phyloP scores from a whole-genome alignment of 805 yeast species.

The Phaffomyces antillensis region DNA sequence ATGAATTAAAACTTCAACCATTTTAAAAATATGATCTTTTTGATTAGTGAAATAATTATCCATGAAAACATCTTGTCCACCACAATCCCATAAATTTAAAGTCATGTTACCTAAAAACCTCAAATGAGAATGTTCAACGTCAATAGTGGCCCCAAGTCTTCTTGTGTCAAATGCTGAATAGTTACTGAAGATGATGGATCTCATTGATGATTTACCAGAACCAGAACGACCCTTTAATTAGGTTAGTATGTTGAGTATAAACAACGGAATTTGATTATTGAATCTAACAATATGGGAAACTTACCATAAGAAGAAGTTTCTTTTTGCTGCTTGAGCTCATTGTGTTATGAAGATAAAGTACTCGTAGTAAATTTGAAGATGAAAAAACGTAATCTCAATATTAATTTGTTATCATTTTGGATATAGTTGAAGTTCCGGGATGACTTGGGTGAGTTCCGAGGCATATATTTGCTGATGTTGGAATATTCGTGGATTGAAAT shows the following conservation, averaged over 20 bases:
- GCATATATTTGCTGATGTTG: too few relatives aligned
- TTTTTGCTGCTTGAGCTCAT: slow-evolving; percentile 39
- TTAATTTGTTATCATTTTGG: neutral
- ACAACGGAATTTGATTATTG: too few relatives aligned
- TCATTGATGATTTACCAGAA: slow-evolving; percentile 95
- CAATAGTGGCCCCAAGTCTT: slow-evolving; percentile 93
- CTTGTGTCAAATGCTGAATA: slow-evolving; percentile 96
- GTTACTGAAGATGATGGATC: slow-evolving; percentile 91
- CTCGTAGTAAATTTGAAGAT: neutral
- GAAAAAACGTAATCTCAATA: neutral
- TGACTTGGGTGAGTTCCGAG: too few relatives aligned
- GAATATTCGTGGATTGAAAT: too few relatives aligned
- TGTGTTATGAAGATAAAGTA: neutral
- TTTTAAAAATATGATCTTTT: slow-evolving; percentile 85
- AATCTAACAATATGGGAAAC: slow-evolving; percentile 5
- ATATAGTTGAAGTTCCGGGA: too few relatives aligned
- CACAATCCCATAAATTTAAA: slow-evolving; percentile 95
- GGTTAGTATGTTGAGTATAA: neutral
- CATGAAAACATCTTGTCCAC: slow-evolving; percentile 95
- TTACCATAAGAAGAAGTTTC: slow-evolving; percentile 54
- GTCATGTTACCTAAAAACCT: slow-evolving; percentile 94
- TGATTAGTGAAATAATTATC: slow-evolving; percentile 87
- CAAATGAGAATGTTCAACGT: slow-evolving; percentile 95
- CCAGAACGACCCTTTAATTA: slow-evolving; percentile 80
- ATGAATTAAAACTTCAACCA: slow-evolving; percentile 92